Evolutionary conservation across 305 asterid species (phyloP).

Genomic region (Andrographis paniculata): DNA sequence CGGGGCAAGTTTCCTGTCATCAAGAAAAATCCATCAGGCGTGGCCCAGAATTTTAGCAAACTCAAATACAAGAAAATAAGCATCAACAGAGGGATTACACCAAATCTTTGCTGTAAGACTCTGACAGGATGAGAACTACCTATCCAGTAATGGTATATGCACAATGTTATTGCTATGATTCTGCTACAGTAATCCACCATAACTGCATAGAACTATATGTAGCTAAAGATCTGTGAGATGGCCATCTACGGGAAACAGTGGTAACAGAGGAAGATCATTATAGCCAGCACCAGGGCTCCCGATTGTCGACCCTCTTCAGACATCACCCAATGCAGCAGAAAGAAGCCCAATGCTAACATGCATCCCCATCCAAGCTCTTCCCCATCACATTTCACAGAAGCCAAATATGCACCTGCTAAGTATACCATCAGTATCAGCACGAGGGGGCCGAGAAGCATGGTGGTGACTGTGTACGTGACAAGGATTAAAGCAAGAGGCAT

Average conservation of each 20-base stretch:
- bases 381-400: slow-evolving; percentile 32
- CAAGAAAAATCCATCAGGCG: slow-evolving; percentile 11
- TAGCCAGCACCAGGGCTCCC: slow-evolving; percentile 32
- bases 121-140: no score
- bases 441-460: slow-evolving; percentile 56
- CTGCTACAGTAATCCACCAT: slow-evolving; percentile 2
- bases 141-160: neutral
- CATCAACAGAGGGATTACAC: slow-evolving; percentile 4
- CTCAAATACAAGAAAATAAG: slow-evolving; percentile 2
- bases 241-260: slow-evolving; percentile 26
- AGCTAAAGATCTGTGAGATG: no score
- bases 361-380: slow-evolving; percentile 49
- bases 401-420: slow-evolving; percentile 28
- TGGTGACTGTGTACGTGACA: slow-evolving; percentile 39
- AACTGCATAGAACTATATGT: slow-evolving; percentile 10
- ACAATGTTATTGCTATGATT: neutral
- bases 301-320: slow-evolving; percentile 33
- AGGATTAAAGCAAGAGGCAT: slow-evolving; percentile 40
- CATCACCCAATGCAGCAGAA: slow-evolving; percentile 39
- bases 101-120: neutral
- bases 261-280: slow-evolving; percentile 31
- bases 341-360: slow-evolving; percentile 30
- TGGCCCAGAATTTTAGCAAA: slow-evolving; percentile 14
- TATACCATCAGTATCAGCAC: slow-evolving; percentile 37
- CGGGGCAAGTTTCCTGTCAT: slow-evolving; percentile 3